phyloP scores from a whole-genome alignment of 2,329 filamentous ascomycete species.

The Dactylellina leptospora region DNA sequence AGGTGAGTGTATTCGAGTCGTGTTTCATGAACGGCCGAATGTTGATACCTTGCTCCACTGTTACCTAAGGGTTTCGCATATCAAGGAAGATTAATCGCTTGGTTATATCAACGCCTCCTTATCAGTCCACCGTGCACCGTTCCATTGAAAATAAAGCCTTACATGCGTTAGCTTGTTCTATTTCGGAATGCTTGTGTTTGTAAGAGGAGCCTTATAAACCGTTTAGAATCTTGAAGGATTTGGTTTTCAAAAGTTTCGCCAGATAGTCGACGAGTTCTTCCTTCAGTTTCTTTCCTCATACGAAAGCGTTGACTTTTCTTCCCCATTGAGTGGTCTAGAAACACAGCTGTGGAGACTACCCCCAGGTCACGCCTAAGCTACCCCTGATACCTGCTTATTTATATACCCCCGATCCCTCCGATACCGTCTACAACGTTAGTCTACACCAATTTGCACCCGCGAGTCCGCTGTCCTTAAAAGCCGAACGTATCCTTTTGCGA shows the following conservation, averaged over 20 bases:
- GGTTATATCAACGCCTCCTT: slow-evolving; percentile 16
- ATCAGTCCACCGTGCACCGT: slow-evolving; percentile 20
- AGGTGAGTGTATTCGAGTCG: background rate
- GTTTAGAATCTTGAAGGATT: background rate
- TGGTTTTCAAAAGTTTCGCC: background rate
- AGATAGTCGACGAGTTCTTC: too few species aligned
- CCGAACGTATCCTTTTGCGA: slow-evolving; percentile 10
- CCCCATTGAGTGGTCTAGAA: slow-evolving; percentile 13
- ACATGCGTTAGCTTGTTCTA: too few species aligned
- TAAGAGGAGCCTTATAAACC: background rate
- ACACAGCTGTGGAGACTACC: slow-evolving; percentile 16
- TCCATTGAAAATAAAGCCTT: slow-evolving; percentile 18
- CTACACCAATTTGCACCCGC: slow-evolving; percentile 20
- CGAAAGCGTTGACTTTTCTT: too few species aligned
- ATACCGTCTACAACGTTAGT: slow-evolving; percentile 19
- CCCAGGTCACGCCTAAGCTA: slow-evolving; percentile 15
- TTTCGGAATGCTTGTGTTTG: too few species aligned
- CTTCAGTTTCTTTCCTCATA: too few species aligned
- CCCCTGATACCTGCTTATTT: slow-evolving; percentile 33
- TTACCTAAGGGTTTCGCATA: slow-evolving; percentile 39
- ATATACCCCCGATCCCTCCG: slow-evolving; percentile 30
- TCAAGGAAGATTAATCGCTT: slow-evolving; percentile 24
- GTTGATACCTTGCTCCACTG: slow-evolving; percentile 22
- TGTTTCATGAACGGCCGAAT: slow-evolving; percentile 1
- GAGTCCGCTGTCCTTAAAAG: slow-evolving; percentile 8